phyloP scores from a whole-genome alignment of 1,284 basidiomycete species.

The Rhodotorula glutinis region DNA sequence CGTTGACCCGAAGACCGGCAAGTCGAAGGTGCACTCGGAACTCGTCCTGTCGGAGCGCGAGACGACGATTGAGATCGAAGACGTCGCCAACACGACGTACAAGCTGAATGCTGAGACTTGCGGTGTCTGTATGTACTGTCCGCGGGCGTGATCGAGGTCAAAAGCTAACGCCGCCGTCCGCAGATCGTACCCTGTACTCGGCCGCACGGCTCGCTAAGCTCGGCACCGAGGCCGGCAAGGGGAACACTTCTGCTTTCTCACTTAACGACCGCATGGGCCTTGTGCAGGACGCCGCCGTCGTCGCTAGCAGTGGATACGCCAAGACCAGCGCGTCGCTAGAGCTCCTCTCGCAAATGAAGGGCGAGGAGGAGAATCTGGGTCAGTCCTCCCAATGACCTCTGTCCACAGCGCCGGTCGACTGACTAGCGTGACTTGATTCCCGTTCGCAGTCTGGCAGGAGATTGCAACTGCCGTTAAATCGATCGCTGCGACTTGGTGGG shows the following conservation, averaged over 20 bases:
- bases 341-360: constrained; percentile 43
- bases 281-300: constrained; percentile 49
- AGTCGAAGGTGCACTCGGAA: constrained; percentile 65
- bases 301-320: constrained; percentile 50
- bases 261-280: constrained; percentile 52
- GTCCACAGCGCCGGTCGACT: too few species aligned
- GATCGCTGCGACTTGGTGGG: constrained; percentile 79
- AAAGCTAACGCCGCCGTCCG: too few species aligned
- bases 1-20: constrained; percentile 53
- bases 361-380: constrained; percentile 51
- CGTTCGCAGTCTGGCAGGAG: constrained; percentile 60
- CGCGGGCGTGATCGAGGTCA: too few species aligned
- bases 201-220: constrained; percentile 76
- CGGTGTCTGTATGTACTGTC: constrained; percentile 78
- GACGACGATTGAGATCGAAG: constrained; percentile 55
- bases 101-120: constrained; percentile 89
- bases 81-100: constrained; percentile 56
- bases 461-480: constrained; percentile 59
- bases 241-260: constrained; percentile 61
- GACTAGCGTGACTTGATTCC: too few species aligned
- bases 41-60: constrained; percentile 53
- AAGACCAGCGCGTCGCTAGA: constrained; percentile 49
- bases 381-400: too few species aligned
- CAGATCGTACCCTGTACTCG: constrained; percentile 83
- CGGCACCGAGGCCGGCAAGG: constrained; percentile 72